These are phyloP conservation scores for Pyrrhoderma noxium DNA, from an alignment of 1,284 basidiomycete genomes.

Conservation along the genomic window DNA sequence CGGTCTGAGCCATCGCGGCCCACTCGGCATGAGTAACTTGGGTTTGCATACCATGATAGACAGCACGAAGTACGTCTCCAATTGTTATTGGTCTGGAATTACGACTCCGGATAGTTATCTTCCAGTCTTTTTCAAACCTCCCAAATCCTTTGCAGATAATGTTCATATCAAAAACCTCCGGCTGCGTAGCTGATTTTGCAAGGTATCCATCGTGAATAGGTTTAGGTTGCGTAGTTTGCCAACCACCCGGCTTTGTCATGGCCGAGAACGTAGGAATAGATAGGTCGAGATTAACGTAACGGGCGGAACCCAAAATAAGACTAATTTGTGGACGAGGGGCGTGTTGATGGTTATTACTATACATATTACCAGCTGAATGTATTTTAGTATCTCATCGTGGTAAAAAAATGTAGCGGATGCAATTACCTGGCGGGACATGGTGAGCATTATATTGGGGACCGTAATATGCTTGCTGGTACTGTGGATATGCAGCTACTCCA, in stretches of 20 bases:
- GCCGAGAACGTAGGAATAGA: constrained; percentile 5
- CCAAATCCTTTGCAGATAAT: constrained; percentile 5
- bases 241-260: background rate
- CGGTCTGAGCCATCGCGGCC: constrained; percentile 2
- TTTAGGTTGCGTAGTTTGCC: background rate
- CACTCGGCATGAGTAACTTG: constrained; percentile 15
- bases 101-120: background rate
- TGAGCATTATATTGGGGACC: constrained; percentile 5
- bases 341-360: constrained; percentile 7
- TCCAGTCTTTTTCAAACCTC: constrained; percentile 4
- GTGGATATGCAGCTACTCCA: constrained; percentile 7
- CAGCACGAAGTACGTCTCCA: background rate
- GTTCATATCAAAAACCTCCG: background rate
- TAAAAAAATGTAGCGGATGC: background rate
- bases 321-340: constrained; percentile 4
- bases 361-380: constrained; percentile 1
- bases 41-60: constrained; percentile 5
- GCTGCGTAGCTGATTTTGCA: constrained; percentile 3
- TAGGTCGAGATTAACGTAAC: constrained; percentile 9
- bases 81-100: background rate
- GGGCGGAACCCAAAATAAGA: constrained; percentile 6
- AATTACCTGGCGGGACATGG: constrained; percentile 12
- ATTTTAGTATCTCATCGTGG: background rate
- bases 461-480: constrained; percentile 5
- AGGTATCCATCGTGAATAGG: constrained; percentile 15